Percentiles rank a stretch among this genome's conserved stretches.
Evolutionary conservation across 1,284 basidiomycete species (phyloP).

Genomic region (Heterobasidion irregulare): DNA sequence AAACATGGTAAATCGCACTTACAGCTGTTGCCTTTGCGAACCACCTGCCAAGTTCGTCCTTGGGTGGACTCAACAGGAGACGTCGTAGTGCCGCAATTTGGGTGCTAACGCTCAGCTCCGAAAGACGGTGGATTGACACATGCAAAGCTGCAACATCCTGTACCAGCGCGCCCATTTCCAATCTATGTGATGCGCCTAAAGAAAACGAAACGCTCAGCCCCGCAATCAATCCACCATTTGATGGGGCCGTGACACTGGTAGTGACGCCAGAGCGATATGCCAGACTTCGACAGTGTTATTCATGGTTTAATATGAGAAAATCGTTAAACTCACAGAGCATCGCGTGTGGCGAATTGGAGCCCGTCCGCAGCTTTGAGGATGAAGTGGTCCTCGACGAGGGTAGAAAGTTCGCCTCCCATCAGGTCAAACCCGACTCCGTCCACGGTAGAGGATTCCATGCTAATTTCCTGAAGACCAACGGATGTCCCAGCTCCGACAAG

Average conservation of each 20-base stretch:
- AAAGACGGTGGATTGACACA: constrained; percentile 30
- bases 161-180: constrained; percentile 40
- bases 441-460: constrained; percentile 33
- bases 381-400: constrained; percentile 41
- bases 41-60: not conserved
- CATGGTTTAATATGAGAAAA: constrained; percentile 1
- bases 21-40: not conserved
- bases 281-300: constrained; percentile 13
- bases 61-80: constrained; percentile 33
- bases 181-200: constrained; percentile 33
- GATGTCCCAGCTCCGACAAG: constrained; percentile 26
- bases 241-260: constrained; percentile 32
- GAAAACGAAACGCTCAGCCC: constrained; percentile 45
- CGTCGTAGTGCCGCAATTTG: constrained; percentile 58
- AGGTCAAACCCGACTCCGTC: constrained; percentile 44
- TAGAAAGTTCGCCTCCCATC: constrained; percentile 32
- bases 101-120: constrained; percentile 44
- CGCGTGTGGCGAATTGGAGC: constrained; percentile 61
- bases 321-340: constrained; percentile 55
- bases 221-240: constrained; percentile 33
- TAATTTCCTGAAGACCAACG: constrained; percentile 28
- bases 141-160: constrained; percentile 45
- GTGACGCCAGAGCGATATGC: constrained; percentile 30
- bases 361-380: constrained; percentile 69
- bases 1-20: not conserved